Base-by-base conservation (phyloP, 139 green algal genomes). In the Klebsormidium nitens region DNA sequence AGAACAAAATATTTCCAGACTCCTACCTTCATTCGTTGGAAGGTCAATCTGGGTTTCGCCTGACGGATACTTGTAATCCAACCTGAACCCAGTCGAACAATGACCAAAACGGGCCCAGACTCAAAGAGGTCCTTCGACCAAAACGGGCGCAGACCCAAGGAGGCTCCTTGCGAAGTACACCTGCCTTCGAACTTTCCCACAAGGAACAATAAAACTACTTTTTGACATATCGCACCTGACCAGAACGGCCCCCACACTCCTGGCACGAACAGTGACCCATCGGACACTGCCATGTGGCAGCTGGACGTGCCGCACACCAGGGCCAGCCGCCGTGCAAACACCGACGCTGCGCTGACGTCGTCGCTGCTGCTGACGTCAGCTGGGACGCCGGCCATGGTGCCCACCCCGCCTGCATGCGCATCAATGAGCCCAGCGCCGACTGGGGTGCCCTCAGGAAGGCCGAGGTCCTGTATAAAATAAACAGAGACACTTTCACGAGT, bases 221-320 rank as follows among this genome's bases (percentile, higher is more conserved):
- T 55, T n/a, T 55, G 23, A 55, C 19, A 55, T n/a, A 23, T 55
- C 19, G 19, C 37, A 61, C 52, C 52, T 61, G 52, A 61, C 52
- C 52, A 61, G 52, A 40, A 61, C 31, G 52, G 52, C 5, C 52
- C 52, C 52, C 52, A 61, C 5, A 61, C 52, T 61, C 52, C 52
- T 32, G 52, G 52, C 8, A 61, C 52, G 8, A 61, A 61, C 36
- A 61, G 36, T 37, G 36, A 40, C 52, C 6, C 5, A 40, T 61
- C 37, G 19, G 52, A 61, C 6, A 61, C 52, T 37, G 8, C 52
- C 52, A 61, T 61, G 52, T 61, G 52, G 52, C 52, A 61, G 37
- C 5, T 61, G 6, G 52, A 61, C 5, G 52, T 61, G 6, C 52
- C 52, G 8, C 52, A 36, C 6, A 61, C 52, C 5, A 61, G 8